phyloP scores from a whole-genome alignment of 805 yeast species.

The Saccharomyces jurei region DNA sequence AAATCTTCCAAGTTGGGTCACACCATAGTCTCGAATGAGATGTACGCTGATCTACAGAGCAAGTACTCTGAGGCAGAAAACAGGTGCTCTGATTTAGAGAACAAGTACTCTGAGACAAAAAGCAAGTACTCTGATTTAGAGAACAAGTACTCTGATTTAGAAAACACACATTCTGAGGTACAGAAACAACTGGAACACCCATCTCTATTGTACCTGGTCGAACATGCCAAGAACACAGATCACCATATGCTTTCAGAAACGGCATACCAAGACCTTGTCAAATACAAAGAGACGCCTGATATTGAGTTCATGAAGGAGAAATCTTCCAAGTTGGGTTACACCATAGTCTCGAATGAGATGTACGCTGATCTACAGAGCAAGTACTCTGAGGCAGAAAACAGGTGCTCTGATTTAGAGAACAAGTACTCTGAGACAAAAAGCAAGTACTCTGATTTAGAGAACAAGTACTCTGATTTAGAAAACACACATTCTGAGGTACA shows the following conservation, averaged over 20 bases:
- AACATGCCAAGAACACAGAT: conserved; percentile 23
- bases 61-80: neutral
- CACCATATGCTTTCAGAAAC: conserved; percentile 13
- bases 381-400: neutral
- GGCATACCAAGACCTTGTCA: conserved; percentile 11
- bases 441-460: neutral
- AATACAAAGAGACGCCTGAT: conserved; percentile 8
- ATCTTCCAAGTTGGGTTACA: neutral
- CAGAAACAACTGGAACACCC: conserved; percentile 9
- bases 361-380: too few species aligned
- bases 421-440: too few species aligned
- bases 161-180: conserved; percentile 1
- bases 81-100: too few species aligned
- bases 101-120: too few species aligned
- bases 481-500: neutral
- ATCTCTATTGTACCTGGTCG: conserved; percentile 17
- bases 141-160: neutral
- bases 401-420: too few species aligned
- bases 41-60: too few species aligned
- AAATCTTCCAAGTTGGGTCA: neutral
- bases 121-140: neutral
- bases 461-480: neutral
- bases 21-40: neutral
- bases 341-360: conserved; percentile 1
- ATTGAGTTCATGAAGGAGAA: conserved; percentile 3